phyloP scores from a whole-genome alignment of 2,329 filamentous ascomycete species.

The Sporothrix schenckii region DNA sequence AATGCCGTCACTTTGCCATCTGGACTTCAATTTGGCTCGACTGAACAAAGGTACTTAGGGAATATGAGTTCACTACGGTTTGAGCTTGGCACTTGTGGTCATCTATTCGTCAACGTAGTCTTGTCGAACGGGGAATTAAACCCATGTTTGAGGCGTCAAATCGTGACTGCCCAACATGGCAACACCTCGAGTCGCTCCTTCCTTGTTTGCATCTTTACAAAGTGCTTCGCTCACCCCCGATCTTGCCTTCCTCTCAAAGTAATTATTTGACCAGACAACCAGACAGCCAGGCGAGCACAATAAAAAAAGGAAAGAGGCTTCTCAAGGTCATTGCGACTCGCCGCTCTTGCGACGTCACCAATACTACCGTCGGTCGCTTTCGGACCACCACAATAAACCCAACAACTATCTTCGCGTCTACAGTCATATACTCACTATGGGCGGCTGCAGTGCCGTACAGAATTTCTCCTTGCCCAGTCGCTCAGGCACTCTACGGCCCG shows the following conservation, averaged over 20 bases:
- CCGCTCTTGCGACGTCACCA: background rate
- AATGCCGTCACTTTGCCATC: background rate
- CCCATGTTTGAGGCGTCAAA: background rate
- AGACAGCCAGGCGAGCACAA: background rate
- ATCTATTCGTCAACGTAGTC: background rate
- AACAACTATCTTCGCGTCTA: background rate
- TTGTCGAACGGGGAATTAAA: background rate
- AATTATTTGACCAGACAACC: background rate
- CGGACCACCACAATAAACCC: background rate
- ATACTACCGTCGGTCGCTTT: background rate
- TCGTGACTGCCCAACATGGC: background rate
- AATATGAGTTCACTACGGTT: background rate
- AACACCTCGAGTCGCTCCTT: constrained; percentile 1
- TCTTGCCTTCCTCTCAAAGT: background rate
- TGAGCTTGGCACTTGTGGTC: background rate
- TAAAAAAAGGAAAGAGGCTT: background rate
- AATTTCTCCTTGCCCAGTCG: constrained; percentile 35
- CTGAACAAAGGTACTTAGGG: background rate
- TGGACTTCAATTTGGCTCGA: background rate
- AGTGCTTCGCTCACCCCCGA: background rate
- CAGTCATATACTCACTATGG: constrained; percentile 18
- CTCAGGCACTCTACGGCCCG: constrained; percentile 22
- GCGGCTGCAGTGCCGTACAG: constrained; percentile 29
- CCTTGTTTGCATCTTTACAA: background rate
- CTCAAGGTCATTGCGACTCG: background rate